phyloP scores from a whole-genome alignment of 2,329 filamentous ascomycete genomes.

The Dissoconium aciculare region DNA sequence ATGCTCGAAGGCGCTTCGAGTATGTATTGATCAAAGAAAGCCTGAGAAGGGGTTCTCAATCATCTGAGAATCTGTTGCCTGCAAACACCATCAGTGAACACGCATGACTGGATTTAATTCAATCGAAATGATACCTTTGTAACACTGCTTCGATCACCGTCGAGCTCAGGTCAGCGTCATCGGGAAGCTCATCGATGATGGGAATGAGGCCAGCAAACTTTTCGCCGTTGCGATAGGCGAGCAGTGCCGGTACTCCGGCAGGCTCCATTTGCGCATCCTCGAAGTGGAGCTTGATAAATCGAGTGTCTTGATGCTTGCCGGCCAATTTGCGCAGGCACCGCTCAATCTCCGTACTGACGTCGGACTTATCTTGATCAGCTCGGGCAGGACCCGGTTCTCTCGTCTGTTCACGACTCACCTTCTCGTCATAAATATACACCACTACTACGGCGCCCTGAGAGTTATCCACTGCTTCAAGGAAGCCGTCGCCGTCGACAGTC shows the following conservation, averaged over 20 bases:
- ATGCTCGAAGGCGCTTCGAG: too few species aligned
- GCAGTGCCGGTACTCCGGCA: conserved; percentile 69
- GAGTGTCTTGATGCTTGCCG: conserved; percentile 50
- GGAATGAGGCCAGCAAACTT: conserved; percentile 83
- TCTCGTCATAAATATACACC: conserved; percentile 81
- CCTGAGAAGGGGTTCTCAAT: too few species aligned
- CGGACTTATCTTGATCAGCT: conserved; percentile 41
- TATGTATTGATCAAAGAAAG: too few species aligned
- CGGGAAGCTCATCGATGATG: conserved; percentile 69
- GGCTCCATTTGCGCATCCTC: conserved; percentile 90
- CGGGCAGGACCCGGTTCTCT: too few species aligned
- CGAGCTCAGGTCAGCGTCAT: conserved; percentile 36
- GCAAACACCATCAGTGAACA: too few species aligned
- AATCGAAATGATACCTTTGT: too few species aligned
- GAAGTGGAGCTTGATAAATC: conserved; percentile 83
- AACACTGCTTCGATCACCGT: conserved; percentile 43
- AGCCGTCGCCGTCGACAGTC: conserved; percentile 76
- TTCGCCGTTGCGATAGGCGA: conserved; percentile 81
- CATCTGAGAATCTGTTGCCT: too few species aligned
- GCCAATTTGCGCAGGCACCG: conserved; percentile 64
- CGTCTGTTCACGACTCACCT: conserved; percentile 41
- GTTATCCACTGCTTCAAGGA: conserved; percentile 92
- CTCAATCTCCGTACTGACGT: conserved; percentile 65
- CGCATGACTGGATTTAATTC: too few species aligned
- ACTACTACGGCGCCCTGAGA: conserved; percentile 73